These are phyloP conservation scores for Sporodiniella umbellata DNA, from an alignment of 371 early-diverging fungal species.

Conservation along the genomic window DNA sequence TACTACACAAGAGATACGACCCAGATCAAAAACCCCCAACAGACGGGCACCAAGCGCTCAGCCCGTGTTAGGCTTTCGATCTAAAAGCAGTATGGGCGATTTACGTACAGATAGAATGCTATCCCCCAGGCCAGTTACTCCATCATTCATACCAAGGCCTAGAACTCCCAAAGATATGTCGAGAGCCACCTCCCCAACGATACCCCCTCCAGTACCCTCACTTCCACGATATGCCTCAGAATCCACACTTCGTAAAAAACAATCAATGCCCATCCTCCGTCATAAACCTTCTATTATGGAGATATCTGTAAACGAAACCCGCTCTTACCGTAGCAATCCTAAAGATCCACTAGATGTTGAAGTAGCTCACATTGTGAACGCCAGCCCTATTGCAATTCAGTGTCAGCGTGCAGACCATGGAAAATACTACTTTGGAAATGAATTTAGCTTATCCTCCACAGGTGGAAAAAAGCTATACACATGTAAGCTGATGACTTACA, in stretches of 20 bases:
- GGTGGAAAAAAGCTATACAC: conserved; percentile 48
- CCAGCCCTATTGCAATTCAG: conserved; percentile 46
- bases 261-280: conserved; percentile 24
- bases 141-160: conserved; percentile 47
- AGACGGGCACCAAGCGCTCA: conserved; percentile 12
- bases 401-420: conserved; percentile 42
- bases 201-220: conserved; percentile 34
- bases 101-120: conserved; percentile 4
- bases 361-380: conserved; percentile 55
- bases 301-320: conserved; percentile 7
- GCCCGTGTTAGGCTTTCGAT: conserved; percentile 5
- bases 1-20: conserved; percentile 7
- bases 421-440: conserved; percentile 61
- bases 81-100: conserved; percentile 35
- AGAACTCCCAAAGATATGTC: conserved; percentile 30
- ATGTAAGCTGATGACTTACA: conserved; percentile 49
- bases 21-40: conserved; percentile 33
- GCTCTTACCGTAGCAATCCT: conserved; percentile 38
- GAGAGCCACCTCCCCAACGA: conserved; percentile 24
- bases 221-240: conserved; percentile 12
- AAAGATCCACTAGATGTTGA: conserved; percentile 57
- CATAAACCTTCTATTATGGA: conserved; percentile 13
- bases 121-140: conserved; percentile 33
- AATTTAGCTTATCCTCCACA: conserved; percentile 36
- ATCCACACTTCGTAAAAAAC: conserved; percentile 21